Evolutionary conservation across 768 basidiomycete genomes (phyloP).

Genomic region (Tephrocybe sp.): DNA sequence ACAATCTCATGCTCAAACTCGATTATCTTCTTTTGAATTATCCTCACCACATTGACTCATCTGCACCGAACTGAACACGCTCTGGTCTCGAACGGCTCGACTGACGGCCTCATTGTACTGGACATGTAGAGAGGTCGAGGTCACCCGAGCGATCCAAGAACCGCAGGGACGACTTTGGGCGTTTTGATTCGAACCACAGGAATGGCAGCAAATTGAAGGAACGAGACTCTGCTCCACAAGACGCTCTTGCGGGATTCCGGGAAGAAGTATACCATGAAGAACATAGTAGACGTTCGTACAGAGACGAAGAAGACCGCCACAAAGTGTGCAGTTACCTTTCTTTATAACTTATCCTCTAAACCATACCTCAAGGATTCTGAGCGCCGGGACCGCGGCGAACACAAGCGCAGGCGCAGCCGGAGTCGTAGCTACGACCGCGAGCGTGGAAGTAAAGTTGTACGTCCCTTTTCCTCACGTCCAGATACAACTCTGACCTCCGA

Average conservation of each 20-base stretch:
- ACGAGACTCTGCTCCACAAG: not conserved
- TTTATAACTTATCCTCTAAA: not conserved
- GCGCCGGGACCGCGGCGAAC: not conserved
- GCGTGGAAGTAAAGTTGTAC: slow-evolving; percentile 14
- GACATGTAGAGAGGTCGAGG: slow-evolving; percentile 1
- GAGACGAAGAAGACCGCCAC: not conserved
- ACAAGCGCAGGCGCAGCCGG: slow-evolving; percentile 5
- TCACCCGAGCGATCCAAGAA: slow-evolving; percentile 1
- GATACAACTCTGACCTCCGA: slow-evolving; percentile 19
- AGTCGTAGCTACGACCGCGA: slow-evolving; percentile 2
- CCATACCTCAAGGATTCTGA: not conserved
- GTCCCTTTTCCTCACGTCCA: slow-evolving; percentile 3
- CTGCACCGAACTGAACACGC: no score
- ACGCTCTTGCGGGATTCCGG: slow-evolving; percentile 3
- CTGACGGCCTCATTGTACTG: not conserved
- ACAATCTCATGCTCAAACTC: slow-evolving; percentile 10
- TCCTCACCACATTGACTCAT: not conserved
- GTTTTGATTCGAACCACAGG: not conserved
- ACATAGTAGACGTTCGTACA: not conserved
- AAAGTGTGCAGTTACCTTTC: not conserved
- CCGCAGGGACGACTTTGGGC: not conserved
- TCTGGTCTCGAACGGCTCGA: not conserved
- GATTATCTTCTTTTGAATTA: slow-evolving; percentile 2
- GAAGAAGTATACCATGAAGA: slow-evolving; percentile 1
- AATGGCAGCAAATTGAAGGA: not conserved